Evolutionary conservation across 1,139 yeast species (phyloP).

Genomic region (Zygosaccharomyces pseudobailii): DNA sequence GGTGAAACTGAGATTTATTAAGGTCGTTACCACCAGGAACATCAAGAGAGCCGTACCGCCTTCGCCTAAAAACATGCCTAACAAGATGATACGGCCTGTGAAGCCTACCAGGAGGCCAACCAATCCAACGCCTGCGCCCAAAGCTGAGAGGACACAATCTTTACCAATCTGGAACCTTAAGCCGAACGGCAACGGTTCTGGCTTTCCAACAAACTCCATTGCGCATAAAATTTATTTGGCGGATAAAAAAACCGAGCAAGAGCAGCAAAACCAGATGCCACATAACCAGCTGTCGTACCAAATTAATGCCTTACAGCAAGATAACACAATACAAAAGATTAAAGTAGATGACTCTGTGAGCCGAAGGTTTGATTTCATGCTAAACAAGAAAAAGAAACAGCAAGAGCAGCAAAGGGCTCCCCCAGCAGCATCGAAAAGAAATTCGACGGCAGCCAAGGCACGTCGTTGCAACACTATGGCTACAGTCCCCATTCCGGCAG

Average conservation of each 20-base stretch:
- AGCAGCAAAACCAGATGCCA: conserved; percentile 8
- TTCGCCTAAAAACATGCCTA: background rate
- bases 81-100: conserved; percentile 10
- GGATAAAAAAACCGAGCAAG: conserved; percentile 31
- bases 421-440: conserved; percentile 1
- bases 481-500: conserved; percentile 9
- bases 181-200: conserved; percentile 37
- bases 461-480: conserved; percentile 18
- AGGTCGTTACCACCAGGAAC: conserved; percentile 25
- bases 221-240: conserved; percentile 41
- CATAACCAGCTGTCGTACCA: conserved; percentile 22
- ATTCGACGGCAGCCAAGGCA: conserved; percentile 10
- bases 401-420: conserved; percentile 31
- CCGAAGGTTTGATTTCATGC: conserved; percentile 34
- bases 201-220: conserved; percentile 37
- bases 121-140: conserved; percentile 41
- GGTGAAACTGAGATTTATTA: conserved; percentile 53
- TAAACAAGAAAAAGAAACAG: conserved; percentile 35
- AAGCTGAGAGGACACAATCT: conserved; percentile 64
- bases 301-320: conserved; percentile 25
- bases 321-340: conserved; percentile 23
- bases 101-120: conserved; percentile 25
- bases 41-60: conserved; percentile 10
- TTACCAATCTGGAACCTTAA: conserved; percentile 49
- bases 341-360: conserved; percentile 31